phyloP scores from a whole-genome alignment of 1,284 basidiomycete species.

The Moesziomyces parantarcticus region DNA sequence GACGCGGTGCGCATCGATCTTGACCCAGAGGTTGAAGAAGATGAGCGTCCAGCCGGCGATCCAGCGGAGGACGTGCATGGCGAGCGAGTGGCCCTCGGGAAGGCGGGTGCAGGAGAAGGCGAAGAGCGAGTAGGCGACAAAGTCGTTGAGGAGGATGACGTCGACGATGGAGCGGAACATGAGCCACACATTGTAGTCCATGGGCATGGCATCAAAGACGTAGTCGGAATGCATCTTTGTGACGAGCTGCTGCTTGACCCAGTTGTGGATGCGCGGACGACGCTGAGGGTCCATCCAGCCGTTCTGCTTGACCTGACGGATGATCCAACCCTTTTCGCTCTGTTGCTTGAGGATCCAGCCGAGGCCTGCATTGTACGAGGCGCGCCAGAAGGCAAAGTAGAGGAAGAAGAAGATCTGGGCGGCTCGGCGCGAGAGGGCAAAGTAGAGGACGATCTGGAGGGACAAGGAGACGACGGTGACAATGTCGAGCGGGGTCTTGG shows the following conservation, averaged over 20 bases:
- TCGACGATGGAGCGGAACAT: conserved; percentile 91
- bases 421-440: conserved; percentile 71
- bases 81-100: conserved; percentile 77
- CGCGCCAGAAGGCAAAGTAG: conserved; percentile 93
- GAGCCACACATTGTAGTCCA: conserved; percentile 76
- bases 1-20: conserved; percentile 94
- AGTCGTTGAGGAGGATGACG: conserved; percentile 89
- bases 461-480: conserved; percentile 83
- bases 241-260: conserved; percentile 86
- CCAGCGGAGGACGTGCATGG: conserved; percentile 87
- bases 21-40: conserved; percentile 97
- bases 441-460: conserved; percentile 82
- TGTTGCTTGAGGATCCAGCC: conserved; percentile 94
- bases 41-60: conserved; percentile 84
- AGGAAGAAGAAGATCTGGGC: conserved; percentile 76
- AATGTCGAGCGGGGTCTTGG: conserved; percentile 90
- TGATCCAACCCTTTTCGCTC: conserved; percentile 92
- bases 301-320: conserved; percentile 78
- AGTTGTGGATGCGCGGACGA: conserved; percentile 76
- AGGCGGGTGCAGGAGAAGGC: conserved; percentile 80
- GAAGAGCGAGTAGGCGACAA: conserved; percentile 93
- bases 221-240: conserved; percentile 94
- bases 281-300: conserved; percentile 87
- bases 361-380: conserved; percentile 89
- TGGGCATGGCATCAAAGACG: conserved; percentile 76